Conservation (phyloP, 2,329 filamentous ascomycete species). For the Trichoderma gracile region DNA sequence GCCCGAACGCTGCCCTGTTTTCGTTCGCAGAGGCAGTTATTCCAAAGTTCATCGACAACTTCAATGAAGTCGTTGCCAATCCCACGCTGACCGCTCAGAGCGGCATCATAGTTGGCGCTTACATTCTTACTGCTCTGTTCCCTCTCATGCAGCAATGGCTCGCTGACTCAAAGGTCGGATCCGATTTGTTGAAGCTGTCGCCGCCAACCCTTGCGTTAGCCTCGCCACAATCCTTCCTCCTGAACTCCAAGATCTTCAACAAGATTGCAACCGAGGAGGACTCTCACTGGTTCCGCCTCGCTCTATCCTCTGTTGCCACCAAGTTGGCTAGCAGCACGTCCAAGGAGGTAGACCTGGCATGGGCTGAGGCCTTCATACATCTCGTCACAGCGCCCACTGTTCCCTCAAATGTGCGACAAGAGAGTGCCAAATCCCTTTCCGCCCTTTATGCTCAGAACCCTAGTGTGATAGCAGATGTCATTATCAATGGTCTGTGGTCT, state of each 20-base stretch:
- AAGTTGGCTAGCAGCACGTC: conserved; percentile 52
- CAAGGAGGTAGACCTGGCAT: conserved; percentile 61
- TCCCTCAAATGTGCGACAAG: conserved; percentile 62
- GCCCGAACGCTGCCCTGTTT: conserved; percentile 49
- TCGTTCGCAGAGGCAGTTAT: conserved; percentile 56
- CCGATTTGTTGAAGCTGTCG: conserved; percentile 56
- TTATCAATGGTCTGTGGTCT: conserved; percentile 75
- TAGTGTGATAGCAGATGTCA: conserved; percentile 57
- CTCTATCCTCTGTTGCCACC: conserved; percentile 63
- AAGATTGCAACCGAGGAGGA: conserved; percentile 77
- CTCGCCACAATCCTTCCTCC: conserved; percentile 84
- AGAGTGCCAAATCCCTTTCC: conserved; percentile 63
- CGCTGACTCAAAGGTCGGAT: conserved; percentile 51
- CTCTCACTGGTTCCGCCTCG: conserved; percentile 71
- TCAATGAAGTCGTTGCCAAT: conserved; percentile 77
- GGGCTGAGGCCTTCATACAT: conserved; percentile 86
- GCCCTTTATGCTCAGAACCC: conserved; percentile 64
- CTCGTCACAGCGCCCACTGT: conserved; percentile 65
- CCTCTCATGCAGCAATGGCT: conserved; percentile 56
- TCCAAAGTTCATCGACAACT: conserved; percentile 64
- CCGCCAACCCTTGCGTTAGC: conserved; percentile 67
- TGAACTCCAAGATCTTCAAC: conserved; percentile 81
- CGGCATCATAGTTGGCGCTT: conserved; percentile 77
- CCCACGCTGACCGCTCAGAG: conserved; percentile 76
- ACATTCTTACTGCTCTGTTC: conserved; percentile 68